Evolutionary conservation across 1,139 yeast species (phyloP).

Genomic region (Diutina sp.): DNA sequence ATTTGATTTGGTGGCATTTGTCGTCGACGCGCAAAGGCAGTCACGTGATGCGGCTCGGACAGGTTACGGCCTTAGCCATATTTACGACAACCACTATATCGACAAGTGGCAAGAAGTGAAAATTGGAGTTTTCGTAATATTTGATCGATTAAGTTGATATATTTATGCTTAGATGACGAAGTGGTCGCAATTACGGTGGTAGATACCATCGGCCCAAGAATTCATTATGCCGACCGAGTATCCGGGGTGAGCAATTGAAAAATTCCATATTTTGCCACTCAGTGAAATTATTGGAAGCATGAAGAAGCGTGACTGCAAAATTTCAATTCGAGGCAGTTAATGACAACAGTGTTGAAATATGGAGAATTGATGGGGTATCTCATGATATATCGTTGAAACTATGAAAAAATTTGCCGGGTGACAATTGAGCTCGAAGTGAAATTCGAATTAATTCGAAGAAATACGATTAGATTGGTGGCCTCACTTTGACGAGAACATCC

Average conservation of each 20-base stretch:
- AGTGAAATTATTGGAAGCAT: not conserved
- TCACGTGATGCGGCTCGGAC: not conserved
- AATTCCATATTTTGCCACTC: not conserved
- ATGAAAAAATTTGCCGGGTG: no score
- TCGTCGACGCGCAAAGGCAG: not conserved
- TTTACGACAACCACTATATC: not conserved
- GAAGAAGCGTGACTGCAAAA: not conserved
- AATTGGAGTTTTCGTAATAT: no score
- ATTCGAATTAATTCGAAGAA: no score
- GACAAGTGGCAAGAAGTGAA: not conserved
- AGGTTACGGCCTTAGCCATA: not conserved
- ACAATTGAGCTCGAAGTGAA: no score
- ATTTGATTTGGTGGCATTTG: constrained; percentile 2
- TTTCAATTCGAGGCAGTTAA: no score
- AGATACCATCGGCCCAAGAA: not conserved
- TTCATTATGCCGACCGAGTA: not conserved
- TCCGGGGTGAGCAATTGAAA: not conserved
- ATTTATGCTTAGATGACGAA: no score
- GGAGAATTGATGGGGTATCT: no score
- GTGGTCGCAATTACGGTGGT: not conserved
- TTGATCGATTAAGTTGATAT: no score
- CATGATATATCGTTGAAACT: no score
- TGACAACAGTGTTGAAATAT: no score
- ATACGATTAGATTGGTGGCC: constrained; percentile 21
- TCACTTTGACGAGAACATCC: constrained; percentile 21